Evolutionary conservation across 176 grass and related monocot species (phyloP).

Genomic region (Oryza rufipogon): DNA sequence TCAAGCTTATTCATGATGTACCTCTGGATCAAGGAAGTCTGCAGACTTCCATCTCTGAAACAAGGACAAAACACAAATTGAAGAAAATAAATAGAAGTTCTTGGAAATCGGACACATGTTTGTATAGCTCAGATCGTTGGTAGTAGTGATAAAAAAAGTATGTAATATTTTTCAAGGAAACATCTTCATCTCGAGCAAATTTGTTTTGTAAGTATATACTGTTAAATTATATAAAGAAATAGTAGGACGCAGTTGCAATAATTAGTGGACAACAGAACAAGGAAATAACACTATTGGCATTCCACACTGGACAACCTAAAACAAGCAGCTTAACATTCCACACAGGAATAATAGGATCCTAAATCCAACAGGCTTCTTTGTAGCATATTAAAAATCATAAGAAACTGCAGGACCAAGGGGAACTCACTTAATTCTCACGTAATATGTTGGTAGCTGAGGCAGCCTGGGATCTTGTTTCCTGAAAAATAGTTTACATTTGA

Average conservation of each 20-base stretch:
- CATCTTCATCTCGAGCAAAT: neutral
- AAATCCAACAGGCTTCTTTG: constrained; percentile 22
- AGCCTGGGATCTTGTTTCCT: constrained; percentile 63
- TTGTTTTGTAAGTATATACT: constrained; percentile 6
- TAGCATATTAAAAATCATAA: neutral
- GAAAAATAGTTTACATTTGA: constrained; percentile 53
- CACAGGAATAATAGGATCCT: neutral
- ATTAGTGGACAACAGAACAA: neutral
- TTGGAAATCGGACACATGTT: neutral
- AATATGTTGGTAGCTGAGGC: constrained; percentile 70
- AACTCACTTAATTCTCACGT: constrained; percentile 87
- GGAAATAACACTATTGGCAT: neutral
- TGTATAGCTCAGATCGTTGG: constrained; percentile 11
- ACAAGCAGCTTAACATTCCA: neutral
- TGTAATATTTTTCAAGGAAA: constrained; percentile 3
- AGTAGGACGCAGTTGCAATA: neutral
- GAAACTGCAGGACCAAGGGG: constrained; percentile 3
- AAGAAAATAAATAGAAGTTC: constrained; percentile 22
- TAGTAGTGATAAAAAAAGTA: neutral
- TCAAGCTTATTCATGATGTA: constrained; percentile 75
- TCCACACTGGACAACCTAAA: neutral
- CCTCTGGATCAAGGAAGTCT: constrained; percentile 71
- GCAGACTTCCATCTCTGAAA: constrained; percentile 73
- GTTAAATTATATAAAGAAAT: constrained; percentile 16
- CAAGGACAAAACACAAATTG: constrained; percentile 19